Conservation (phyloP, 768 basidiomycete species). For the Ramaria rubella region DNA sequence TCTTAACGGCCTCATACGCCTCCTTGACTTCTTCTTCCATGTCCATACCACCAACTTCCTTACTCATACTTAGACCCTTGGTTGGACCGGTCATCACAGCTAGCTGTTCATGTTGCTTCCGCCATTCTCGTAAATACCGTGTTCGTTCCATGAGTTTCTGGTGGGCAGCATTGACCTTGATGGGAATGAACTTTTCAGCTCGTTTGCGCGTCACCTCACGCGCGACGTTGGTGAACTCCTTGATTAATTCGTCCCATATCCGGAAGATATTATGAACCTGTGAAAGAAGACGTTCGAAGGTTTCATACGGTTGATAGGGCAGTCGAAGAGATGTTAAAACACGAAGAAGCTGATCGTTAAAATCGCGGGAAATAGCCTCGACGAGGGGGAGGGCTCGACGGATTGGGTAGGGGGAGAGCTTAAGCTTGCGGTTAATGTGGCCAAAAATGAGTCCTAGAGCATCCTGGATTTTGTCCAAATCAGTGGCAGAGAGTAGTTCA, state of each 20-base stretch:
- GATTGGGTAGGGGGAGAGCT: conserved; percentile 94
- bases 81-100: conserved; percentile 96
- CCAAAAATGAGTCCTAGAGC: conserved; percentile 80
- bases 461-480: conserved; percentile 92
- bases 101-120: conserved; percentile 96
- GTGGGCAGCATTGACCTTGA: conserved; percentile 89
- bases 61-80: conserved; percentile 68
- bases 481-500: conserved; percentile 92
- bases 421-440: conserved; percentile 93
- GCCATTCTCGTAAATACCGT: conserved; percentile 83
- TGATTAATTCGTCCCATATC: conserved; percentile 85
- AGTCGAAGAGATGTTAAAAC: conserved; percentile 89
- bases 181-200: conserved; percentile 89
- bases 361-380: conserved; percentile 96
- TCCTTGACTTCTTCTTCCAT: conserved; percentile 98
- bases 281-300: conserved; percentile 80
- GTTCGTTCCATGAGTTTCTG: conserved; percentile 84
- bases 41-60: conserved; percentile 84
- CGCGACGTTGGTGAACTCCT: conserved; percentile 88
- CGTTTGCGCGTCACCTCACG: conserved; percentile 90
- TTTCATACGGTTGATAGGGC: conserved; percentile 89
- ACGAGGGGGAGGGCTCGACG: conserved; percentile 93
- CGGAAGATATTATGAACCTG: conserved; percentile 74
- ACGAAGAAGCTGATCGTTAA: conserved; percentile 89
- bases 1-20: conserved; percentile 95